Percentiles rank a stretch among this genome's conserved stretches.
These are phyloP conservation scores for Acer yangbiense DNA, from an alignment of 345 rosid genomes.

Conservation along the genomic window DNA sequence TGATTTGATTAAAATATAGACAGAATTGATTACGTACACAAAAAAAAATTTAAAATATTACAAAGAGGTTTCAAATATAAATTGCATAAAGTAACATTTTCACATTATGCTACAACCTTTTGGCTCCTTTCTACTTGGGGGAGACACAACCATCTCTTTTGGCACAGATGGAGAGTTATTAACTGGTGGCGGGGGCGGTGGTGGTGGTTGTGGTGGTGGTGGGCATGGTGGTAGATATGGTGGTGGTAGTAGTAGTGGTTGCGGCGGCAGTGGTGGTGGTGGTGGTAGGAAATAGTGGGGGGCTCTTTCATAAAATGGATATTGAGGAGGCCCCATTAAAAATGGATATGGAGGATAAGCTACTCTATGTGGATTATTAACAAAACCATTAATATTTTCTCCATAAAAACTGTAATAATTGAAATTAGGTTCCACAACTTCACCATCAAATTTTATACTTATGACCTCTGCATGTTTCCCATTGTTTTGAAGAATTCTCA, in stretches of 20 bases:
- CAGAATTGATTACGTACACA: too few relatives aligned
- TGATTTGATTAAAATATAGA: too few relatives aligned
- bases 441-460: conserved; percentile 21
- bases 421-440: conserved; percentile 2
- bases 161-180: not conserved
- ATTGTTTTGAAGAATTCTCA: conserved; percentile 22
- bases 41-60: too few relatives aligned
- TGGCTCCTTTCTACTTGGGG: not conserved
- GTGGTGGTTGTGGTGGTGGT: too few relatives aligned
- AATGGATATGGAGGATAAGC: conserved; percentile 3
- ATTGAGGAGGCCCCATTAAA: not conserved
- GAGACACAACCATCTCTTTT: not conserved
- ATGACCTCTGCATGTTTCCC: conserved; percentile 24
- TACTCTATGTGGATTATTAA: conserved; percentile 6
- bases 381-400: conserved; percentile 6
- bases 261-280: not conserved
- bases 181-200: not conserved
- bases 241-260: not conserved
- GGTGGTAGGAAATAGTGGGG: not conserved
- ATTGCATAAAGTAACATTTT: not conserved
- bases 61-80: too few relatives aligned
- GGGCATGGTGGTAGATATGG: not conserved
- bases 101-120: conserved; percentile 11
- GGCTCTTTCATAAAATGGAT: not conserved
- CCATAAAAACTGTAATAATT: not conserved